phyloP scores from a whole-genome alignment of 495 filamentous ascomycete genomes.

The Penicillium soppii region DNA sequence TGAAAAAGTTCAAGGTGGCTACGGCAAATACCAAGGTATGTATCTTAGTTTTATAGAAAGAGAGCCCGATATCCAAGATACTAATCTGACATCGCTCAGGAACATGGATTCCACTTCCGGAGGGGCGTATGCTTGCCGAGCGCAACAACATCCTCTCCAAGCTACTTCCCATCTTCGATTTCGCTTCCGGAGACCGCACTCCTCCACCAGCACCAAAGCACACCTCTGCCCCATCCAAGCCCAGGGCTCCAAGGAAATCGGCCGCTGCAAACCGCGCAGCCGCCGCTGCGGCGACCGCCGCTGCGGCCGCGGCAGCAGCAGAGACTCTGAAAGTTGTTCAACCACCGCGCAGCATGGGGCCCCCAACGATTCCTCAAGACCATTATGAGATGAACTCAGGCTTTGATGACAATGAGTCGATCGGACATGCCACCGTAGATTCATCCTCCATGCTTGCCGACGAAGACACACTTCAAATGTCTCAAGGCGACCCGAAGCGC shows the following conservation, averaged over 20 bases:
- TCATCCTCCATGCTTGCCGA: slow-evolving; percentile 82
- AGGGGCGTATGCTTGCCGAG: slow-evolving; percentile 75
- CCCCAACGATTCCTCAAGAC: slow-evolving; percentile 51
- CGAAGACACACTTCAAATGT: slow-evolving; percentile 67
- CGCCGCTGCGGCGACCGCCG: slow-evolving; percentile 13
- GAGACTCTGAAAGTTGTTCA: slow-evolving; percentile 44
- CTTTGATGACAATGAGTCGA: slow-evolving; percentile 77
- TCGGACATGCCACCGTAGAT: slow-evolving; percentile 75
- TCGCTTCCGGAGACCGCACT: slow-evolving; percentile 75
- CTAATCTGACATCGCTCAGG: slow-evolving; percentile 49
- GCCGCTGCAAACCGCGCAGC: slow-evolving; percentile 24
- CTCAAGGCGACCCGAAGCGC: slow-evolving; percentile 69
- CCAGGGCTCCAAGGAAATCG: slow-evolving; percentile 57
- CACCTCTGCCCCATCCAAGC: slow-evolving; percentile 65
- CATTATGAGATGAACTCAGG: slow-evolving; percentile 54
- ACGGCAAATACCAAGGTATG: slow-evolving; percentile 95
- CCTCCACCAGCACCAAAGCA: slow-evolving; percentile 95
- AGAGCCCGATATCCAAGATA: neutral
- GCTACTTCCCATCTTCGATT: slow-evolving; percentile 86
- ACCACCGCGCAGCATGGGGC: slow-evolving; percentile 41
- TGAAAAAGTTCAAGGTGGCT: slow-evolving; percentile 97
- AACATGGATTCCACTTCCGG: slow-evolving; percentile 91
- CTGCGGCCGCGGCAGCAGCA: slow-evolving; percentile 14
- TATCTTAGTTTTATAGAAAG: neutral
- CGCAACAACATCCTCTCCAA: slow-evolving; percentile 83